These are phyloP conservation scores for Phytopythium litorale DNA, from an alignment of 352 stramenopile species.

Conservation along the genomic window DNA sequence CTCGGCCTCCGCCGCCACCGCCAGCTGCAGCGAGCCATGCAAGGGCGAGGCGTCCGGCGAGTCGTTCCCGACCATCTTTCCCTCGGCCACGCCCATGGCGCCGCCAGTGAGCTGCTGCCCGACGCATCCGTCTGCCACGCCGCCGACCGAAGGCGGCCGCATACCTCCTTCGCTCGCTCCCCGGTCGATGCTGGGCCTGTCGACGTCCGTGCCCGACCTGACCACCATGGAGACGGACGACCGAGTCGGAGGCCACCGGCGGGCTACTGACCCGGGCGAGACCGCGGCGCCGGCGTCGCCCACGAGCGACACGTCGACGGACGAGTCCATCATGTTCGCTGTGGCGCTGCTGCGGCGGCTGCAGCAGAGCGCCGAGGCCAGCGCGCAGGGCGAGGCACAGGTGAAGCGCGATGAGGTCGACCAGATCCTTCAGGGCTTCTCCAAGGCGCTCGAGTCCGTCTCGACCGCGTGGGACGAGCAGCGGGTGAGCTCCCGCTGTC, in stretches of 20 bases:
- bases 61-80: constrained; percentile 6
- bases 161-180: not conserved
- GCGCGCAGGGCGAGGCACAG: constrained; percentile 25
- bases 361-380: constrained; percentile 35
- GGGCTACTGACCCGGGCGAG: not conserved
- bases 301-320: constrained; percentile 11
- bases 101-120: not conserved
- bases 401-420: constrained; percentile 49
- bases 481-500: constrained; percentile 9
- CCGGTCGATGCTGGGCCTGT: constrained; percentile 8
- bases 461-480: constrained; percentile 37
- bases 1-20: not conserved
- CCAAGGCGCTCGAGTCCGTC: constrained; percentile 45
- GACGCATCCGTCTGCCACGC: not conserved
- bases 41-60: not conserved
- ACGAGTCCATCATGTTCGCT: constrained; percentile 53
- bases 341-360: constrained; percentile 53
- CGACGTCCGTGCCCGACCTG: constrained; percentile 9
- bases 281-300: constrained; percentile 10
- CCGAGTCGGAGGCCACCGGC: not conserved
- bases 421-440: constrained; percentile 60
- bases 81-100: constrained; percentile 5
- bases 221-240: constrained; percentile 4
- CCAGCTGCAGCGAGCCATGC: not conserved
- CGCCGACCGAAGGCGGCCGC: constrained; percentile 14